Base-by-base conservation (phyloP, 306 rosid species). In the Gillenia trifoliata region DNA sequence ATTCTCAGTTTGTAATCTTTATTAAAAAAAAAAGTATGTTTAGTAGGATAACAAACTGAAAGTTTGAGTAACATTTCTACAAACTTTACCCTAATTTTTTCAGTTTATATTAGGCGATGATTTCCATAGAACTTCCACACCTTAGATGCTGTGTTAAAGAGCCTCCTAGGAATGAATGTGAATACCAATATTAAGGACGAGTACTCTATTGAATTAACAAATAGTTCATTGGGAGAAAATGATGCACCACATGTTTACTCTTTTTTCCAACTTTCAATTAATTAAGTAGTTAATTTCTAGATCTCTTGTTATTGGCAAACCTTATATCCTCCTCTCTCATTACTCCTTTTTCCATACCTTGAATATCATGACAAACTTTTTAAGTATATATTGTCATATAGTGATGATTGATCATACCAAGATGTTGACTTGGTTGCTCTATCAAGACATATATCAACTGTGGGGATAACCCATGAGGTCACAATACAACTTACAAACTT, bases 391-490 rank as follows among this genome's bases (percentile, higher is more conserved):
- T 43, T 66, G 59, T 79, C 78, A 56, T 34, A 31, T 57, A 20
- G 45, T 20, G 75, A 49, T 68, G 78, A 79, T 60, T 73, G 66
- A 76, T 23, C 62, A 52, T 47, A 64, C 41, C 61, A 36, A 20
- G 45, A 66, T 66, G 40, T 43, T 73, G 73, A 79, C 69, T 38
- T 64, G 17, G 5, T 52, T 60, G 70, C 23, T 61, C 13, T 29
- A 79, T 74, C 66, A 61, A 73, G 66, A 67, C 40, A 57, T 49
- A 72, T 12, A 59, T 40, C 61, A 40, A 67, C 75, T 79, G 75
- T 79, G 74, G 75, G 65, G 79, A 79, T 79, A 60, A 43, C 33
- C 70, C 72, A 57, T 67, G 64, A 64, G 60, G 34, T 79, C 75
- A 60, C 75, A n/a, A n/a, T n/a, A 60, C 36, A 57, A 73, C 65